A percentile compares a stretch with the other conserved stretches of the same genome.
Conservation (phyloP, 768 basidiomycete genomes). For the Saitozyma sp. region DNA sequence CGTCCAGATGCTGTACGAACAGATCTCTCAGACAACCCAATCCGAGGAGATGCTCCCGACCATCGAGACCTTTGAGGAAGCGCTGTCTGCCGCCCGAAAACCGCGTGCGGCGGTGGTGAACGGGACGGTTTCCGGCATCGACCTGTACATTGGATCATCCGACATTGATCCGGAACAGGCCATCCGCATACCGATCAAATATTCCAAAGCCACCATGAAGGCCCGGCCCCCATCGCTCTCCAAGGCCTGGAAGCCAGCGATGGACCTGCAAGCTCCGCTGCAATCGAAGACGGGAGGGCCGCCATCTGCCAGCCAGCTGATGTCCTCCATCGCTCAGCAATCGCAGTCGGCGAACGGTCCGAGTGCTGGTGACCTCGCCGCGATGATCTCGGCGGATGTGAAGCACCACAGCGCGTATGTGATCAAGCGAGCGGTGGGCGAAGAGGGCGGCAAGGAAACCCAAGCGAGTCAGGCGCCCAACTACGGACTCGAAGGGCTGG, state of each 20-base stretch:
- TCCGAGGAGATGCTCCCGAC: constrained; percentile 55
- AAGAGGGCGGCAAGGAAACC: constrained; percentile 11
- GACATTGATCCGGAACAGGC: constrained; percentile 68
- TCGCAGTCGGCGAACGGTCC: constrained; percentile 10
- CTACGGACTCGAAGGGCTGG: constrained; percentile 37
- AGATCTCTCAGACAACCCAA: constrained; percentile 26
- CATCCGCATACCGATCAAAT: constrained; percentile 70
- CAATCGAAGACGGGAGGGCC: constrained; percentile 40
- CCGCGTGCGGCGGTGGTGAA: constrained; percentile 61
- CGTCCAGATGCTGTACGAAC: constrained; percentile 30
- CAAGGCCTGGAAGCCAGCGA: constrained; percentile 56
- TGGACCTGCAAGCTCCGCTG: constrained; percentile 39
- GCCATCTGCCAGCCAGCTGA: constrained; percentile 21
- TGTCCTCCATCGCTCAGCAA: constrained; percentile 25
- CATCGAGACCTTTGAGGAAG: constrained; percentile 66
- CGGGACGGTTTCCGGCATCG: constrained; percentile 65
- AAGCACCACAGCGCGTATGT: constrained; percentile 38
- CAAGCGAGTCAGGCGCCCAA: constrained; percentile 47
- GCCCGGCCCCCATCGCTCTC: constrained; percentile 74
- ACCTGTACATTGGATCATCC: constrained; percentile 75
- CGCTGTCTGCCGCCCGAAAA: constrained; percentile 60
- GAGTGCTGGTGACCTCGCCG: constrained; percentile 23
- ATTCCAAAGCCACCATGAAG: constrained; percentile 75
- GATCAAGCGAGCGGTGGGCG: constrained; percentile 18
- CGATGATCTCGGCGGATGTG: constrained; percentile 47